Percentiles rank a stretch among this genome's conserved stretches.
Evolutionary conservation across 495 filamentous ascomycete genomes (phyloP).

Genomic region (Penicillium canescens): DNA sequence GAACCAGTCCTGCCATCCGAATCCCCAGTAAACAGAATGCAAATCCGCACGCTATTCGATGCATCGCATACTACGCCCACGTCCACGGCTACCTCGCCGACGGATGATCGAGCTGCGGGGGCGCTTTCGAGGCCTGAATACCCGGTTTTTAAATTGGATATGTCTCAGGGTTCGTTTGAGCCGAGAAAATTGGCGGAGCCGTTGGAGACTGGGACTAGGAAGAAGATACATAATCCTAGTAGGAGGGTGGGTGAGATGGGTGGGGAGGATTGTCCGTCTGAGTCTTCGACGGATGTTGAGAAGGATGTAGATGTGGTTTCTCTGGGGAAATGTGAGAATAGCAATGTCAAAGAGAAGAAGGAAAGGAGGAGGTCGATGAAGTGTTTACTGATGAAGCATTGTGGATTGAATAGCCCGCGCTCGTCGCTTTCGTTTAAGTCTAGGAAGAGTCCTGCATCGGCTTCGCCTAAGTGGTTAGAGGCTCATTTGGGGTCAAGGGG

Average conservation of each 20-base stretch:
- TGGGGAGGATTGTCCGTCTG: background rate
- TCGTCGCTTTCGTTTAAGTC: slow-evolving; percentile 17
- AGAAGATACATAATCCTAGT: background rate
- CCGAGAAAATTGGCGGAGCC: slow-evolving; percentile 12
- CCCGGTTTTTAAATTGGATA: slow-evolving; percentile 23
- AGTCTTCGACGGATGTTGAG: background rate
- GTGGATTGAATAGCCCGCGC: slow-evolving; percentile 12
- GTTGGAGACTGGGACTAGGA: slow-evolving; percentile 6
- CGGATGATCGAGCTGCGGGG: background rate
- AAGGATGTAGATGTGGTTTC: background rate
- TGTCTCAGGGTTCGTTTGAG: slow-evolving; percentile 8
- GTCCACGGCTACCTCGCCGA: background rate
- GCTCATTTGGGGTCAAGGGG: slow-evolving; percentile 9
- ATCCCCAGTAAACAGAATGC: slow-evolving; percentile 9
- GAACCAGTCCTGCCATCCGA: slow-evolving; percentile 15
- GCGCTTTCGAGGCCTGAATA: slow-evolving; percentile 18
- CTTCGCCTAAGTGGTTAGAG: slow-evolving; percentile 17
- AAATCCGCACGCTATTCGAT: slow-evolving; percentile 18
- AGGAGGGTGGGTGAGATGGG: background rate
- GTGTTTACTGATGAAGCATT: slow-evolving; percentile 10
- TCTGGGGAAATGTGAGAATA: background rate
- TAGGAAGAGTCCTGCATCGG: background rate
- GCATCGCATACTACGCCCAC: background rate
- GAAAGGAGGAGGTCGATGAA: slow-evolving; percentile 17
- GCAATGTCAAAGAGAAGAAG: background rate